Percentiles rank a stretch among this genome's conserved stretches.
phyloP scores from a whole-genome alignment of 169 alveolate species.

The Plasmodium vivax region DNA sequence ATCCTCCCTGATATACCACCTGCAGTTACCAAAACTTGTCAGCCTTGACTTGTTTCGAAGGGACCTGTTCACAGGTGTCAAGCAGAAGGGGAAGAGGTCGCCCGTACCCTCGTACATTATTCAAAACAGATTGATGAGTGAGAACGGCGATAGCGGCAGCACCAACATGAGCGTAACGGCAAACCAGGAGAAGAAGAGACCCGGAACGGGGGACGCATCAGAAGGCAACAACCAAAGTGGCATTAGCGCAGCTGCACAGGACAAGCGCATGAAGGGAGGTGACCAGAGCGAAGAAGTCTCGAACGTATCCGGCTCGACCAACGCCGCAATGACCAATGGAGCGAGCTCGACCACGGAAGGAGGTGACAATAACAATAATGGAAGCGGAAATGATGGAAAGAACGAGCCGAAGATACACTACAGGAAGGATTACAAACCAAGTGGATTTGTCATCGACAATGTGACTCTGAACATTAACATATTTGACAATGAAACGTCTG shows the following conservation, averaged over 20 bases:
- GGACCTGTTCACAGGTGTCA: background rate
- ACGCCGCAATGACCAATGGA: background rate
- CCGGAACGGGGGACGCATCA: background rate
- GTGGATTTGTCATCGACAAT: slow-evolving; percentile 84
- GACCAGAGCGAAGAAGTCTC: background rate
- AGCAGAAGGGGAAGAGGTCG: background rate
- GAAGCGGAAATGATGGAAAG: background rate
- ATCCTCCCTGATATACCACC: background rate
- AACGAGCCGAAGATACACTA: slow-evolving; percentile 82
- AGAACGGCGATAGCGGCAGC: slow-evolving; percentile 17
- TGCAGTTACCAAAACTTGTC: slow-evolving; percentile 4
- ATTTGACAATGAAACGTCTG: slow-evolving; percentile 83
- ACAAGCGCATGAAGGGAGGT: background rate
- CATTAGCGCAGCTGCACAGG: background rate
- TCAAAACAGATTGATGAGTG: slow-evolving; percentile 56
- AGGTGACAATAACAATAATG: background rate
- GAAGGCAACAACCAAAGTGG: background rate
- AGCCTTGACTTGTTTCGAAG: slow-evolving; percentile 31
- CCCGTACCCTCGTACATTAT: slow-evolving; percentile 22
- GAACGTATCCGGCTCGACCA: background rate
- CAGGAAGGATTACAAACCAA: slow-evolving; percentile 89
- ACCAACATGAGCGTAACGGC: background rate
- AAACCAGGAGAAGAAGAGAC: slow-evolving; percentile 2
- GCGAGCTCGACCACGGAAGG: background rate
- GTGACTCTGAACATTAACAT: slow-evolving; percentile 85